Base-by-base conservation (phyloP, 306 rosid species). In the Dalbergia cochinchinensis region DNA sequence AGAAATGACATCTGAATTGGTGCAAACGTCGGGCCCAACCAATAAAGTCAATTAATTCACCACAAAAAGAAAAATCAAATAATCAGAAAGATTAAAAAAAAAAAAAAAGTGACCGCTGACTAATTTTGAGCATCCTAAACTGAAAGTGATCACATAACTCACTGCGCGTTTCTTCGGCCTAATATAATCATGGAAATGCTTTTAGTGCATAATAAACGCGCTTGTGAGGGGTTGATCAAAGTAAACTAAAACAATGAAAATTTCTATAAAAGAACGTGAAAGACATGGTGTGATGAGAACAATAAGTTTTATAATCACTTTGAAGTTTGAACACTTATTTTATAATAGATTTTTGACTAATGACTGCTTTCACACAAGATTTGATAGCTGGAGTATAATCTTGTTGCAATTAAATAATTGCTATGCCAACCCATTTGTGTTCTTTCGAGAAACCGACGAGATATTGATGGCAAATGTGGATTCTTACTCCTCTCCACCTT, bases 371-470 rank as follows among this genome's bases (percentile, higher is more conserved):
- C 74, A 54, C 59, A 10, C 5, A 18, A 62, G 47, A 11, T 69
- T 33, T 59, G 18, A 6, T 7, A 60, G 45, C 26, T 58, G 26
- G 44, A 55, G 22, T 64, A 54, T 33, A 12, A 19, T 66, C 61
- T 18, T 9, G 0, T 59, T 69, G 53, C 41, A 45, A 78, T 59
- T 69, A 78, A 48, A 64, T 65, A 65, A 10, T 55, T 55, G 11
- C 8, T 16, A 14, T 77, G 71, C 37, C 65, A 77, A 51, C 65
- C 57, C 22, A 77, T 15, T 12, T 55, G 34, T 78, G 45, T 54
- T 78, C 3, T 22, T 65, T 78, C 1, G 33, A 78, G 58, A 78
- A 66, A 54, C 19, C 15, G 54, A 37, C 31, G 42, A 15, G 67
- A 41, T 78, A 20, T 26, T 1, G 69, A 26, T 42, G 34, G 12